Percentiles rank a stretch among this genome's conserved stretches.
Evolutionary conservation across 495 filamentous ascomycete genomes (phyloP).

Genomic region (Sphaerosporella brunnea): DNA sequence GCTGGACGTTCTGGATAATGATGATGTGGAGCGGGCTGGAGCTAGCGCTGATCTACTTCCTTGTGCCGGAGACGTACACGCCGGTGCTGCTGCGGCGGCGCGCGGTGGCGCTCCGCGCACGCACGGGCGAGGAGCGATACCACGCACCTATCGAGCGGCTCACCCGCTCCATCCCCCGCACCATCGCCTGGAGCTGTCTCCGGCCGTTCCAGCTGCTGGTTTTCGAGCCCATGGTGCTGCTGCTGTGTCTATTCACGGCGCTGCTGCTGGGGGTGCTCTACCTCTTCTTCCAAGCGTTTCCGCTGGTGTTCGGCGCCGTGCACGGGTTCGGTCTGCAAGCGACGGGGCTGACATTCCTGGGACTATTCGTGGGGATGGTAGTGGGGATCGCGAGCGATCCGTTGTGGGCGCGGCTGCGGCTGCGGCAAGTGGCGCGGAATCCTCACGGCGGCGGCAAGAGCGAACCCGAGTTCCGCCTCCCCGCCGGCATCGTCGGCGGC

Average conservation of each 20-base stretch:
- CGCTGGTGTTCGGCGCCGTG: conserved; percentile 58
- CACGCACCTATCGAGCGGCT: conserved; percentile 66
- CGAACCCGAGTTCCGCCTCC: conserved; percentile 76
- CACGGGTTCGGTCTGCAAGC: conserved; percentile 71
- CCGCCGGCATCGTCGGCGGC: conserved; percentile 61
- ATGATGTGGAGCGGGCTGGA: conserved; percentile 59
- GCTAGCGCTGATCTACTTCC: conserved; percentile 43
- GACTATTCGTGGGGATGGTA: conserved; percentile 65
- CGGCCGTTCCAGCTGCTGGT: conserved; percentile 69
- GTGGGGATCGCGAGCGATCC: conserved; percentile 51
- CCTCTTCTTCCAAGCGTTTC: conserved; percentile 88
- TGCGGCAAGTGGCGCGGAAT: conserved; percentile 41
- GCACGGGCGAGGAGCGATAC: conserved; percentile 57
- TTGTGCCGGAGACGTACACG: conserved; percentile 84
- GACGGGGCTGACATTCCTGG: conserved; percentile 63
- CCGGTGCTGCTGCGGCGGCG: conserved; percentile 57
- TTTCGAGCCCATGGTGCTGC: conserved; percentile 72
- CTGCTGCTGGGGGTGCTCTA: conserved; percentile 78
- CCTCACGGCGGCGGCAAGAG: conserved; percentile 41
- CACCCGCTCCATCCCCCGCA: conserved; percentile 49
- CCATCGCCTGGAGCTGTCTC: conserved; percentile 51
- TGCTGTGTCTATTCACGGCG: conserved; percentile 67
- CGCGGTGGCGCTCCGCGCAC: conserved; percentile 49
- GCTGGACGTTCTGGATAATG: conserved; percentile 81
- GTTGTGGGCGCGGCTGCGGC: conserved; percentile 55